Base-by-base conservation (phyloP, 176 grass and related monocot genomes). In the Eragrostis curvula region DNA sequence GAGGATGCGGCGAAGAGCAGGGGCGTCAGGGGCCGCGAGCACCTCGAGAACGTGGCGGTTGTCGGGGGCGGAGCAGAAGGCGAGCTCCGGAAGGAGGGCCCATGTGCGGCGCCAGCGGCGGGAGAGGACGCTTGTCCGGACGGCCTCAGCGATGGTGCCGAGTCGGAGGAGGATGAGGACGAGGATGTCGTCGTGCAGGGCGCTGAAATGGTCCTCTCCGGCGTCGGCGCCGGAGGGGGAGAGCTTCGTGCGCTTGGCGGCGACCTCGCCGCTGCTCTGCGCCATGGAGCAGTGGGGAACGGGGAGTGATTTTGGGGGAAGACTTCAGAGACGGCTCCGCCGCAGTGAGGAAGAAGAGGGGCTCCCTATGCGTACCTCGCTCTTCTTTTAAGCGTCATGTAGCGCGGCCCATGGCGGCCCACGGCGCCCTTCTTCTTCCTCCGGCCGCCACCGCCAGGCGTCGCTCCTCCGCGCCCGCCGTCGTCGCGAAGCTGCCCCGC, bases 191-290 rank as follows among this genome's bases (percentile, higher is more conserved):
- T 66, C 71, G n/a, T 46, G 61, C 8, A 74, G 59, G 32, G 47
- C 60, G 59, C 71, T 75, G 70, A 83, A 69, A 46, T 12, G 70
- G 70, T 66, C 81, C 46, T 74, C 81, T 45, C 46, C 44, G 41
- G 40, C 78, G 43, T 2, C 30, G 61, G 5, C 75, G 21, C 3
- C 57, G 24, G 67, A 20, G 42, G 18, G 10, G 55, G 53, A 49
- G 41, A 24, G 55, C 55, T 60, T 82, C 27, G 23, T 36, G 40
- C 78, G 64, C 65, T 69, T 80, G 65, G 78, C 36, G 65, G 32
- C 65, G 15, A 12, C 3, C 64, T 68, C 49, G 14, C 24, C 65
- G 49, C 42, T 36, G 32, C 32, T 36, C 32, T 36, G 32, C 32
- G 2, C 32, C 32, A 36, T 36, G 32, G 32, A 36, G 32, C 32